phyloP scores from a whole-genome alignment of 179 eudicot genomes.

The Nepenthes alata region DNA sequence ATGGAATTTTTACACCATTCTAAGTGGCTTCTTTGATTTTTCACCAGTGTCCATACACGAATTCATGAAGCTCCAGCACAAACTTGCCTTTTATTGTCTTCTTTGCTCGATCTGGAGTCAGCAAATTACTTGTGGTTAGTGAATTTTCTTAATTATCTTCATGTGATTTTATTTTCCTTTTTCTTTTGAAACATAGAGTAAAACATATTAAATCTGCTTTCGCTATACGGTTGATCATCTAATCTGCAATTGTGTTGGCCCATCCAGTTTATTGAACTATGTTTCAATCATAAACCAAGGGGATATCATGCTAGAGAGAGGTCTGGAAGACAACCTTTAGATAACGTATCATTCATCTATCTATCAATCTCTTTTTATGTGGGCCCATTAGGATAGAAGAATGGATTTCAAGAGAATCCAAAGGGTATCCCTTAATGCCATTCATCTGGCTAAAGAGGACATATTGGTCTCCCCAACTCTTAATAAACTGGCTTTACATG shows the following conservation, averaged over 20 bases:
- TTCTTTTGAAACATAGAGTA: no score
- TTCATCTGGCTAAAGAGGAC: no score
- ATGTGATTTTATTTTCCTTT: background rate
- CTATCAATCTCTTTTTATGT: no score
- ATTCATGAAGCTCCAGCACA: slow-evolving; percentile 39
- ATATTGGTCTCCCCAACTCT: background rate
- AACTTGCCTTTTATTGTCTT: slow-evolving; percentile 28
- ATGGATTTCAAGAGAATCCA: no score
- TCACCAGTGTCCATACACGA: background rate
- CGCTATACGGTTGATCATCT: background rate
- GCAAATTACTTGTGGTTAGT: slow-evolving; percentile 55
- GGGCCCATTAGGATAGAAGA: no score
- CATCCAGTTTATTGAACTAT: background rate
- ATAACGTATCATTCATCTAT: background rate
- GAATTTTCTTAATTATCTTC: background rate
- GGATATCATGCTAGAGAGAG: no score
- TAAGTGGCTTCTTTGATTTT: background rate
- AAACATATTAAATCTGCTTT: background rate
- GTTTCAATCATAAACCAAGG: background rate
- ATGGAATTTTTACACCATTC: background rate
- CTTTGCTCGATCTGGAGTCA: slow-evolving; percentile 30
- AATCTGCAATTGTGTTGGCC: background rate
- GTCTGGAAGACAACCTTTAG: background rate
- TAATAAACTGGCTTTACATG: background rate
- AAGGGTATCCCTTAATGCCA: no score